These are phyloP conservation scores for Remersonia thermophila DNA, from an alignment of 2,329 filamentous ascomycete species.

Conservation along the genomic window DNA sequence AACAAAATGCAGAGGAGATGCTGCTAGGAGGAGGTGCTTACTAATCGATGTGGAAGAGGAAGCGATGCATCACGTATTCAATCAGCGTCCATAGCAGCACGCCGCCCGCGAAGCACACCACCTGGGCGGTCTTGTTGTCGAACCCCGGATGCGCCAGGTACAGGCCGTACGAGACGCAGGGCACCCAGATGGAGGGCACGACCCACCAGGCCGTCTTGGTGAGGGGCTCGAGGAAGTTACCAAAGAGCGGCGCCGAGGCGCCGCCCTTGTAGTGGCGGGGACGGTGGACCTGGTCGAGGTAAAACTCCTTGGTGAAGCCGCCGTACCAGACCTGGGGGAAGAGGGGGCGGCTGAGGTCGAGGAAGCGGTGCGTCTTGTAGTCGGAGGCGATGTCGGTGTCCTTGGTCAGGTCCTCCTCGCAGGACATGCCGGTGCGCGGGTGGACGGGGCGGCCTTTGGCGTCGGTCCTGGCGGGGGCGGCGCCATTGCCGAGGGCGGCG, in stretches of 20 bases:
- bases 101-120: constrained; percentile 56
- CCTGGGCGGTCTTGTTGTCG: constrained; percentile 32
- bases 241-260: constrained; percentile 83
- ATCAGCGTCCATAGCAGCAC: constrained; percentile 76
- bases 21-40: constrained; percentile 45
- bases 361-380: constrained; percentile 84
- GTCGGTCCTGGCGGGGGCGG: constrained; percentile 17
- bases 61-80: constrained; percentile 81
- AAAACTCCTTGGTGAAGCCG: constrained; percentile 89
- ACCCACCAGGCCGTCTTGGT: constrained; percentile 93
- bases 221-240: constrained; percentile 96
- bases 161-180: constrained; percentile 63
- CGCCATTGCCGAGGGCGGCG: constrained; percentile 21
- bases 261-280: constrained; percentile 94
- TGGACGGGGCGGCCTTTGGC: constrained; percentile 29
- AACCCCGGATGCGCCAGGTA: constrained; percentile 53
- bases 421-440: constrained; percentile 75
- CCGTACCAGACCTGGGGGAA: constrained; percentile 80
- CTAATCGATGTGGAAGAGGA: constrained; percentile 87
- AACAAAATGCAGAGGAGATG: not conserved
- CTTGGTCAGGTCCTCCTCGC: constrained; percentile 70
- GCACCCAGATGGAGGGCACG: constrained; percentile 73
- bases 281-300: constrained; percentile 89
- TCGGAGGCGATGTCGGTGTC: constrained; percentile 69
- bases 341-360: constrained; percentile 76